These are phyloP conservation scores for Umbilicaria muhlenbergii DNA, from an alignment of 495 filamentous ascomycete genomes.

Conservation along the genomic window DNA sequence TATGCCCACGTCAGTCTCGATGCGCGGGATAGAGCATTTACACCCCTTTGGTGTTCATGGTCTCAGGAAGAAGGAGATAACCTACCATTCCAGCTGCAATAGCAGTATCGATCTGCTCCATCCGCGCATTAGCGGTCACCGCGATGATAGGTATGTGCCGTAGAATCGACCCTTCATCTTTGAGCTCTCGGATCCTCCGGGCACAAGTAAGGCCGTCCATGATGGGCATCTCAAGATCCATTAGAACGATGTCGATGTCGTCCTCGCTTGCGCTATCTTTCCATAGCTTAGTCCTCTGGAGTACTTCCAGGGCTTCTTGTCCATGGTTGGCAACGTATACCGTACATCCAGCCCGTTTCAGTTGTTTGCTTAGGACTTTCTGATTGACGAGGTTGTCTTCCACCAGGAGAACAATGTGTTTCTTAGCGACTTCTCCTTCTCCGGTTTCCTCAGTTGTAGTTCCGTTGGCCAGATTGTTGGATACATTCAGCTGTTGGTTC, in stretches of 20 bases:
- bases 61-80: background rate
- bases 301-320: constrained; percentile 48
- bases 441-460: constrained; percentile 2
- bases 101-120: constrained; percentile 50
- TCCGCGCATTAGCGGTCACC: constrained; percentile 62
- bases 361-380: constrained; percentile 46
- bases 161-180: constrained; percentile 30
- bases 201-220: constrained; percentile 70
- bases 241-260: constrained; percentile 50
- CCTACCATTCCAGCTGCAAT: constrained; percentile 55
- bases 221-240: constrained; percentile 79
- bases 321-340: constrained; percentile 62
- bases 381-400: constrained; percentile 76
- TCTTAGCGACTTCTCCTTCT: background rate
- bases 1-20: constrained; percentile 12
- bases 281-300: constrained; percentile 19
- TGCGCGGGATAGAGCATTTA: background rate
- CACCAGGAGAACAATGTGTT: constrained; percentile 43
- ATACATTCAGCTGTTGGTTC: constrained; percentile 5
- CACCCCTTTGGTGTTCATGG: background rate
- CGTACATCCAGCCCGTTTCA: constrained; percentile 44
- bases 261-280: constrained; percentile 10
- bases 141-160: constrained; percentile 58
- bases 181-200: constrained; percentile 47
- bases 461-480: background rate